Evolutionary conservation across 2,329 filamentous ascomycete genomes (phyloP), one percentile per base, ranked within the genome.

Genomic region (Zymoseptoria ardabiliae): DNA sequence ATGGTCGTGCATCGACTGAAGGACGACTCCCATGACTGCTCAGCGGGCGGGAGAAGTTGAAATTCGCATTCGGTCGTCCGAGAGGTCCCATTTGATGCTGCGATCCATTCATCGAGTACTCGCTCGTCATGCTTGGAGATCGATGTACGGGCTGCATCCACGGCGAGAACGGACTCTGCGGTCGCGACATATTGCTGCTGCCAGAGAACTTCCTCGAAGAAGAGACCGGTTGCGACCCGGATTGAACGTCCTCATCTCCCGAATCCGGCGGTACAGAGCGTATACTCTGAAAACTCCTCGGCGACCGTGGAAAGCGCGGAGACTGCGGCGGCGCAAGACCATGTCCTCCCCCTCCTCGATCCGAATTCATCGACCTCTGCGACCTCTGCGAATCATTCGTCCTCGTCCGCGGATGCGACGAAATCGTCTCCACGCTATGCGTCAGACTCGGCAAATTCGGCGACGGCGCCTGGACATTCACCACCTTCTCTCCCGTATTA

Each of bases 31-130:
- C 76, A 61, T 85, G 83, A 70, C 87, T 82, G 73, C 93, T 97
- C 61, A 96, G 76, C 0, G 94, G 94, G 50, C 94, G 84, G 0
- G 94, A 97, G 73, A 97, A 97, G 75, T 99, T 97, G 50, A 59
- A 64, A 50, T 58, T 61, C 17, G 60, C 52, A 41, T 56, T 54
- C 11, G 63, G 61, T 30, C 62, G 58, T 25, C 63, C 63, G 21
- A 58, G 48, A 41, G 35, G 35, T 41, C 35, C 35, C 35, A 41
- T 5, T 41, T 65, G 59, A 28, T 65, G 63, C 19, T 69, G 60
- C 35, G 74, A 76, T 11, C 82, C 80, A 53, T 76, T 81, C 51
- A 82, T 81, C 1, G 91, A 96, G 55, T 84, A 83, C 62, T 96
- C 90, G 1, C 93, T 97, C 62, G 86, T 86, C 45, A 90, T 82